These are phyloP conservation scores for Microstroma glucosiphilum DNA, from an alignment of 1,284 basidiomycete species.

Conservation along the genomic window DNA sequence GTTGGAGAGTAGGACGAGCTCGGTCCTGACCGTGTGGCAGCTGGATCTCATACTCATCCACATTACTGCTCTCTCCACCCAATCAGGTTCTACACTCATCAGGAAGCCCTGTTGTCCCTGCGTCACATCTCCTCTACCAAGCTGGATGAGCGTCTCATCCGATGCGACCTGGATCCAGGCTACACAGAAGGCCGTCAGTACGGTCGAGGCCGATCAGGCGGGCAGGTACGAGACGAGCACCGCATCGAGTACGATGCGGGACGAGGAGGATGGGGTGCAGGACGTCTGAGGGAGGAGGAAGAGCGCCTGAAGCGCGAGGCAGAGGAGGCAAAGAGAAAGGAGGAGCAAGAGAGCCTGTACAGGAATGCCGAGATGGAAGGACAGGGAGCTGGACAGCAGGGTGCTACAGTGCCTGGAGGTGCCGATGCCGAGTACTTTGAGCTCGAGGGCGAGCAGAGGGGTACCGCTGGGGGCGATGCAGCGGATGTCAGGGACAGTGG, in stretches of 20 bases:
- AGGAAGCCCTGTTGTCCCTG: constrained; percentile 86
- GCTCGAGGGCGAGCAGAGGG: constrained; percentile 19
- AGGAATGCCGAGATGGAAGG: constrained; percentile 68
- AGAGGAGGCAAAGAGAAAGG: constrained; percentile 70
- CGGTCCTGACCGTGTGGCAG: not conserved
- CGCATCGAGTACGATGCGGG: constrained; percentile 88
- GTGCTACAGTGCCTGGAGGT: constrained; percentile 63
- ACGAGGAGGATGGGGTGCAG: constrained; percentile 76
- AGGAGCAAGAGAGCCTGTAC: constrained; percentile 75
- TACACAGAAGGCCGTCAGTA: constrained; percentile 97
- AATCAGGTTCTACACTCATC: constrained; percentile 76
- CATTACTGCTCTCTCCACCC: not conserved
- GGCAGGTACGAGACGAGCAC: constrained; percentile 88
- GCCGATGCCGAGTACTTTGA: constrained; percentile 48
- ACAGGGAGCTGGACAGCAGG: constrained; percentile 62
- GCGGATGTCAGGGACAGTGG: too few species aligned
- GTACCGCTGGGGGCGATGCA: too few species aligned
- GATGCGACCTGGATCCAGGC: constrained; percentile 95
- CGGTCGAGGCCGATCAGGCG: constrained; percentile 90
- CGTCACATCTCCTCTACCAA: constrained; percentile 93
- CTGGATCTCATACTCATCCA: constrained; percentile 1
- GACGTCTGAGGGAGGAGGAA: constrained; percentile 53
- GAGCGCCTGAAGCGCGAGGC: constrained; percentile 72
- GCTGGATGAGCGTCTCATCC: constrained; percentile 97
- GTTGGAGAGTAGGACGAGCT: not conserved